Base-by-base conservation (phyloP, 164 flowering plant species). In the Macadamia tetraphylla region DNA sequence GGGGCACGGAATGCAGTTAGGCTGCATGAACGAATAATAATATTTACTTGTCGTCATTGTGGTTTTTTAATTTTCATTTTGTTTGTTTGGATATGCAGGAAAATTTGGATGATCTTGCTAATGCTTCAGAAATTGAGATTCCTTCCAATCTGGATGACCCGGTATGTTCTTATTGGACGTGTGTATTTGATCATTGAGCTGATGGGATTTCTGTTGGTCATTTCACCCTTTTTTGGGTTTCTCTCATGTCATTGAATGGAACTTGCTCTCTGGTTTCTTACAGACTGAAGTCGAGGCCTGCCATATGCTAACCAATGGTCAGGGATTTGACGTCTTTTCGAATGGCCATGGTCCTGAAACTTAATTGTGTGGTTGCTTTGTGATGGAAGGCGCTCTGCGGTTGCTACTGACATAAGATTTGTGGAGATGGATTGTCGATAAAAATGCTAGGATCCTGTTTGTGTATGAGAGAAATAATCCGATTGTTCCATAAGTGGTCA, bases 91-190 rank as follows among this genome's bases (percentile, higher is more conserved):
- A 49, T 58, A 11, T 76, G 69, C 83, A 80, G 83, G 85, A 71
- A 64, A 75, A 74, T 66, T 60, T 80, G 48, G 81, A 63, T 18
- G 80, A 81, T 73, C 80, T 79, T 68, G 66, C 78, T 61, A 76
- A 74, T 77, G 72, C 83, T 43, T 81, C 81, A 63, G 83, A 76
- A 12, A 56, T 81, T 12, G 83, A 78, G 29, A 73, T 76, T 17
- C 80, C 80, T 66, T 65, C 78, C 40, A 73, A 64, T 66, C 76
- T 79, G 62, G 79, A 71, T 74, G 77, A 74, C 73, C 65, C 75
- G 77, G 81, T 71, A 7, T 9, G 58, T 57, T 58, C 12, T 9
- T 46, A 8, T 46, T 46, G 51, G 51, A 46, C 3, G 40, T 35
- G 5, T 35, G 40, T 35, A 35, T 35, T 35, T 35, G 40, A 35